Conservation (phyloP, 2,329 filamentous ascomycete genomes). For the Trichoderma koningiopsis region DNA sequence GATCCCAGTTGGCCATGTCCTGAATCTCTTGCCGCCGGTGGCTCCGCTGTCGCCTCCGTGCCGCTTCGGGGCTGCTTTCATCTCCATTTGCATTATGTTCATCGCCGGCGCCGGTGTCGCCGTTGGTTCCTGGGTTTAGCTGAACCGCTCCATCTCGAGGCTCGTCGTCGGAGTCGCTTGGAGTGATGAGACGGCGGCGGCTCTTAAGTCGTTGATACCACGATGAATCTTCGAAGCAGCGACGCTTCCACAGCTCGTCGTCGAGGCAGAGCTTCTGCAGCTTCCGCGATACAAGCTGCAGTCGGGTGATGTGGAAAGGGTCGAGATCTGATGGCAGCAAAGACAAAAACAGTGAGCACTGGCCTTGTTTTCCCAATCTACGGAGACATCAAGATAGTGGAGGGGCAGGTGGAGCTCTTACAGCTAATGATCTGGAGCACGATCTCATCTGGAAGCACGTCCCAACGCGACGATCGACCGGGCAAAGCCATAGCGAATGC, state of each 20-base stretch:
- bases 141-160: constrained; percentile 39
- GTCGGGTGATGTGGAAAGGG: constrained; percentile 53
- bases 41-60: neutral
- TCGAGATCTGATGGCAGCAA: constrained; percentile 38
- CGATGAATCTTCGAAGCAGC: constrained; percentile 71
- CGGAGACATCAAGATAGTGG: constrained; percentile 1
- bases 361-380: constrained; percentile 27
- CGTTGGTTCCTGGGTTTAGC: constrained; percentile 28
- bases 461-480: constrained; percentile 36
- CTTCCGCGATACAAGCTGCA: constrained; percentile 70
- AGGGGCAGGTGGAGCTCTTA: constrained; percentile 43
- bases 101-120: constrained; percentile 30
- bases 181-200: constrained; percentile 39
- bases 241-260: constrained; percentile 72
- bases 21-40: constrained; percentile 41
- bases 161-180: constrained; percentile 24
- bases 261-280: constrained; percentile 72
- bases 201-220: constrained; percentile 63
- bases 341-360: constrained; percentile 17
- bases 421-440: constrained; percentile 64
- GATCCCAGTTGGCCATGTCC: constrained; percentile 81
- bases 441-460: constrained; percentile 65
- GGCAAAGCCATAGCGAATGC: constrained; percentile 36
- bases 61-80: neutral
- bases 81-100: neutral